Evolutionary conservation across 2,329 filamentous ascomycete genomes (phyloP), one percentile per base, ranked within the genome.

Genomic region (Colletotrichum tabaci): DNA sequence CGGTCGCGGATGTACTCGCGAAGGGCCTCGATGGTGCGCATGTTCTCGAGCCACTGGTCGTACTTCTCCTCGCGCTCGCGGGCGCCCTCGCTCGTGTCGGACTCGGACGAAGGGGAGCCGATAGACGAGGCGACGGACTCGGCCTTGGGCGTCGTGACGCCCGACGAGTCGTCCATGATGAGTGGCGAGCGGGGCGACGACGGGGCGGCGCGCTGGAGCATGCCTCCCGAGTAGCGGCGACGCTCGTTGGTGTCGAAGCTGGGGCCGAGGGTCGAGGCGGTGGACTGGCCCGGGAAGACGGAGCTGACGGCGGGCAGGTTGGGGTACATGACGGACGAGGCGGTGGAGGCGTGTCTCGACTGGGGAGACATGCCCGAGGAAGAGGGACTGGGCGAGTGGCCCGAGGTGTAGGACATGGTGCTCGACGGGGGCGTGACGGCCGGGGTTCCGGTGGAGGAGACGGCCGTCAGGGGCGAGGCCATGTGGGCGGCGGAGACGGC

Each of bases 381-480:
- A n/a, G 92, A 94, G 38, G 91, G 90, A 74, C 86, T 88, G 2
- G 93, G 93, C 8, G 93, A 95, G 79, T 95, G 92, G 58, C 91
- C 91, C 13, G 93, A 94, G 49, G 90, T 91, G 83, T 95, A 95
- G 0, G 93, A 95, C 78, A 94, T 87, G 66, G 90, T 88, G 80
- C 91, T 94, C 13, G 92, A 93, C 0, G 93, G 91, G 9, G 93
- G 93, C 3, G 93, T 95, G 74, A 94, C 87, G 12, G 92, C 93
- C 12, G 93, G 93, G 16, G 93, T 95, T 73, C 93, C 92, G 50
- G 88, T 88, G 26, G 89, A 90, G 50, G 88, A 88, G 57, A 89
- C 83, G 18, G 86, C 86, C 40, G 86, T 88, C 75, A 90, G 77
- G 23, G 91, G 91, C 35, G 90, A 92, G 40, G 88, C 88, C 81